Percentiles rank a stretch among this genome's conserved stretches.
These are phyloP conservation scores for Acephala macrosclerotiorum DNA, from an alignment of 2,329 filamentous ascomycete genomes.

Conservation along the genomic window DNA sequence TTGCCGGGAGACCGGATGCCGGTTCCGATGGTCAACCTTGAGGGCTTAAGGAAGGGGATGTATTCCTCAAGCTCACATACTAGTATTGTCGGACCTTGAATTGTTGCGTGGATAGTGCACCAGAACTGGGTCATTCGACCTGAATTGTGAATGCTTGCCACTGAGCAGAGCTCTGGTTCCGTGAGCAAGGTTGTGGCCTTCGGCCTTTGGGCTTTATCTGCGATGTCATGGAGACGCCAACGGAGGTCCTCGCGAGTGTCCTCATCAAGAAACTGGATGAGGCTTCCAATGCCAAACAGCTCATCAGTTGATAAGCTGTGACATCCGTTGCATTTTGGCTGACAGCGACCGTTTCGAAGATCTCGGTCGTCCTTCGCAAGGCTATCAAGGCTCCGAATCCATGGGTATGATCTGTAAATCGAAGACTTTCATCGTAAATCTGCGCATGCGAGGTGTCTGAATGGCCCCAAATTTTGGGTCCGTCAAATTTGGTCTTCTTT, in stretches of 20 bases:
- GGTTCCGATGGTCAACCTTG: slow-evolving; percentile 12
- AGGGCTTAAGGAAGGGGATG: background rate
- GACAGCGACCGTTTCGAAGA: background rate
- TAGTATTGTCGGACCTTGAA: slow-evolving; percentile 27
- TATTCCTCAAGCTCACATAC: slow-evolving; percentile 31
- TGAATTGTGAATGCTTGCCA: slow-evolving; percentile 19
- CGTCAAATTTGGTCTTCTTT: background rate
- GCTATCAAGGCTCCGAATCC: background rate
- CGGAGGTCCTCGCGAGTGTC: background rate
- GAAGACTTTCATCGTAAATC: background rate
- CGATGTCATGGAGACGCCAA: background rate
- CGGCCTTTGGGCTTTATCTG: background rate
- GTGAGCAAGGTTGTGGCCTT: background rate
- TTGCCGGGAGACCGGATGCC: background rate
- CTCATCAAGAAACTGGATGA: background rate
- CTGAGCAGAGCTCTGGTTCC: slow-evolving; percentile 29
- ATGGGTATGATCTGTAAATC: background rate
- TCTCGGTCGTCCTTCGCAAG: background rate
- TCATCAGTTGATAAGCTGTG: background rate
- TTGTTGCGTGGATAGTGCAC: slow-evolving; percentile 13
- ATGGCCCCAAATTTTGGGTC: background rate
- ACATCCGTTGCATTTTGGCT: background rate
- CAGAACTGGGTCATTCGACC: background rate
- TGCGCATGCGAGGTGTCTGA: background rate
- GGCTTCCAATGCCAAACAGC: background rate